phyloP scores from a whole-genome alignment of 2,329 filamentous ascomycete species.

The Leptosphaerulina australis region DNA sequence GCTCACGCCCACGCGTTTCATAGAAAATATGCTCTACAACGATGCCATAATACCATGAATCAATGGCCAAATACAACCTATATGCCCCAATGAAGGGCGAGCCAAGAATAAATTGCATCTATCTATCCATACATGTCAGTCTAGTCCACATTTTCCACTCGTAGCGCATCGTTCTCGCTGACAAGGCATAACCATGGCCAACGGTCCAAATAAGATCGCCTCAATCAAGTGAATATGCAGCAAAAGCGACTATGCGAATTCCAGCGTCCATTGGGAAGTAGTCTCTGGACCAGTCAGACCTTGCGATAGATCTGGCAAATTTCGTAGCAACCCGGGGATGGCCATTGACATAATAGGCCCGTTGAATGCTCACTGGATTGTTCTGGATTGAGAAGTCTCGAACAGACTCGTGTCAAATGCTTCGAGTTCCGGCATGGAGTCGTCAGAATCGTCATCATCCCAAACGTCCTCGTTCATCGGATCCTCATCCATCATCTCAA shows the following conservation, averaged over 20 bases:
- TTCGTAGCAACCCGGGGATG: neutral
- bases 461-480: neutral
- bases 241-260: neutral
- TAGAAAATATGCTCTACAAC: no score
- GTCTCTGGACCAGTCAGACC: neutral
- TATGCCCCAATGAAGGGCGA: no score
- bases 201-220: neutral
- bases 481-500: neutral
- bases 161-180: neutral
- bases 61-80: no score
- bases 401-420: neutral
- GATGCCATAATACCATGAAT: no score
- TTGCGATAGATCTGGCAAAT: neutral
- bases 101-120: no score
- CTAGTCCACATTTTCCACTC: neutral
- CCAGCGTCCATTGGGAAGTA: neutral
- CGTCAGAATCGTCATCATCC: constrained; percentile 3
- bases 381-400: no score
- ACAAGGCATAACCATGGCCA: neutral
- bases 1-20: no score
- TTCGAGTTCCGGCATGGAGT: constrained; percentile 12
- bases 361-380: neutral
- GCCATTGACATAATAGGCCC: neutral
- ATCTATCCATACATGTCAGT: neutral
- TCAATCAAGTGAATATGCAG: neutral